Percentiles rank a stretch among this genome's conserved stretches.
phyloP scores from a whole-genome alignment of 2,329 filamentous ascomycete species.

The Sclerotinia nivalis region DNA sequence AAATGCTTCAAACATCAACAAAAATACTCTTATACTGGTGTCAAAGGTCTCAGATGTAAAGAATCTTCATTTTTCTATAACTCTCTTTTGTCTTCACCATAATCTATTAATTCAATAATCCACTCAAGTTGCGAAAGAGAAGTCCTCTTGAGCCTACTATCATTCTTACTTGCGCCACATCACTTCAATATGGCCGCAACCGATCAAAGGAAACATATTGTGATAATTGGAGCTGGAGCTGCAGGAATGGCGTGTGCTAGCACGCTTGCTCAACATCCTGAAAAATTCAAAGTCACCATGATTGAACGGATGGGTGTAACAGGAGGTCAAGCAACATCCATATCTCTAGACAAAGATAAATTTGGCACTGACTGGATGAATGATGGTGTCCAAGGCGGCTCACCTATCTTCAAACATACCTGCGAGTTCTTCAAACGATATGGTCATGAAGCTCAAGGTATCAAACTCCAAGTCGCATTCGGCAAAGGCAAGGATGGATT shows the following conservation, averaged over 20 bases:
- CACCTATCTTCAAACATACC: conserved; percentile 65
- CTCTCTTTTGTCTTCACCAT: background rate
- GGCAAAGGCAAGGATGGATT: conserved; percentile 59
- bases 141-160: background rate
- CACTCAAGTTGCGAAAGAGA: background rate
- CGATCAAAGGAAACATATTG: conserved; percentile 49
- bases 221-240: conserved; percentile 63
- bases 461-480: conserved; percentile 63
- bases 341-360: conserved; percentile 55
- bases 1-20: background rate
- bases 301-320: conserved; percentile 60
- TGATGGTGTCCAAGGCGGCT: conserved; percentile 61
- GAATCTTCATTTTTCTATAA: background rate
- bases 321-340: conserved; percentile 62
- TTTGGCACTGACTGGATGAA: conserved; percentile 63
- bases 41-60: background rate
- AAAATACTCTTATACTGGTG: background rate
- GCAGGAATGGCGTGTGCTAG: conserved; percentile 64
- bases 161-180: background rate
- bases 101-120: background rate
- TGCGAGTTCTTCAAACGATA: conserved; percentile 64
- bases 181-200: conserved; percentile 6
- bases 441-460: conserved; percentile 56
- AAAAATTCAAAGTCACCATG: conserved; percentile 65
- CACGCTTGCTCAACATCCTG: conserved; percentile 64